A percentile compares a stretch with the other conserved stretches of the same genome.
Evolutionary conservation across 352 stramenopile genomes (phyloP).

Genomic region (Pythium utonaiense): DNA sequence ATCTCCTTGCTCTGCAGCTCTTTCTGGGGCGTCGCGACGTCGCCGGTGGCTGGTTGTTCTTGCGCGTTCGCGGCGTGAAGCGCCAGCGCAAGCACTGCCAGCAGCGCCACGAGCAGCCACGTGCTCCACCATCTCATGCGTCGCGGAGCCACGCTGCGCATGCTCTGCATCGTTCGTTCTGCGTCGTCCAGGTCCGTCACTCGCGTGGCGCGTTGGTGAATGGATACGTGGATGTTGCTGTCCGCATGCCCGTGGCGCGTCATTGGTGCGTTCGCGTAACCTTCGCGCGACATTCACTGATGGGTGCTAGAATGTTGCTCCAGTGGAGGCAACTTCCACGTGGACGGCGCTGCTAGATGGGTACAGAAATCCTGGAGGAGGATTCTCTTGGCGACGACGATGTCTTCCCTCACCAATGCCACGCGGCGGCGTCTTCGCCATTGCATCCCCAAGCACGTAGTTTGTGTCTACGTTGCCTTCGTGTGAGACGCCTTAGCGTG

Average conservation of each 20-base stretch:
- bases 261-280: neutral
- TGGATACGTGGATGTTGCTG: slow-evolving; percentile 25
- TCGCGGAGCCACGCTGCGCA: neutral
- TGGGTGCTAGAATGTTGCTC: slow-evolving; percentile 12
- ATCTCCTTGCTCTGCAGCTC: slow-evolving; percentile 3
- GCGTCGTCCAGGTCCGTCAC: slow-evolving; percentile 1
- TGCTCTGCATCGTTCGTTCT: neutral
- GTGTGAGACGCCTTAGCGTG: too few species aligned
- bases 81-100: slow-evolving; percentile 2
- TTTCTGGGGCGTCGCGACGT: neutral
- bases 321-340: slow-evolving; percentile 22
- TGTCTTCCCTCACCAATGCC: neutral
- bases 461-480: too few species aligned
- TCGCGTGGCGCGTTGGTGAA: slow-evolving; percentile 21
- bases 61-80: slow-evolving; percentile 8
- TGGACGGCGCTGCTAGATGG: slow-evolving; percentile 19
- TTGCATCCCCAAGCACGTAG: too few species aligned
- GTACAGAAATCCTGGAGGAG: slow-evolving; percentile 4
- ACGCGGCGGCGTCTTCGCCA: neutral
- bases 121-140: slow-evolving; percentile 1
- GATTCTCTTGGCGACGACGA: slow-evolving; percentile 8
- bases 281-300: slow-evolving; percentile 18
- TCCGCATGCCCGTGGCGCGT: neutral
- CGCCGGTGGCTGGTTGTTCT: slow-evolving; percentile 3
- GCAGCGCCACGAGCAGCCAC: slow-evolving; percentile 8